These are phyloP conservation scores for Aphanomyces cochlioides DNA, from an alignment of 352 stramenopile species.

Conservation along the genomic window DNA sequence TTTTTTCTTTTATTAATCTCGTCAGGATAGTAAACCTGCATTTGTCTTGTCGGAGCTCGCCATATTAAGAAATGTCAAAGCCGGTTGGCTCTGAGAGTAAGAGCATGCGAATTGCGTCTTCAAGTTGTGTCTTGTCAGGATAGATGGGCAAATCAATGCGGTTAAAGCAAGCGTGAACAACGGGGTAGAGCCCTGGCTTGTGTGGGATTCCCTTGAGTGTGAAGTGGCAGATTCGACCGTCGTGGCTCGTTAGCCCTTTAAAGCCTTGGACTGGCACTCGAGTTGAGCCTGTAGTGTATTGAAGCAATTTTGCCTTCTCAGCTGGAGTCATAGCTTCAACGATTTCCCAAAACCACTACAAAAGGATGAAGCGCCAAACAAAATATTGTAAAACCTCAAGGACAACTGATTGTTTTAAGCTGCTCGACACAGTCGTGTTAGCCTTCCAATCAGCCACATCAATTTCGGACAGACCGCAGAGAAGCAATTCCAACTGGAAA, in stretches of 20 bases:
- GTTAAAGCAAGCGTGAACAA: constrained; percentile 84
- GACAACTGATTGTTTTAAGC: constrained; percentile 49
- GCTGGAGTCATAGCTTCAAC: constrained; percentile 54
- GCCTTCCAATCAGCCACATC: constrained; percentile 92
- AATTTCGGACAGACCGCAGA: constrained; percentile 93
- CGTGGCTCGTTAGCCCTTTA: constrained; percentile 74
- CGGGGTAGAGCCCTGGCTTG: constrained; percentile 63
- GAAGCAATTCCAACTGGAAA: constrained; percentile 83
- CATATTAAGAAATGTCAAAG: constrained; percentile 55
- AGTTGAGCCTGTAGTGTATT: constrained; percentile 83
- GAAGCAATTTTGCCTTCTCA: constrained; percentile 72
- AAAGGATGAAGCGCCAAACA: neutral
- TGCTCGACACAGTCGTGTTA: constrained; percentile 70
- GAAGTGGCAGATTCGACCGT: constrained; percentile 76
- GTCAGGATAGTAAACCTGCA: too few species aligned
- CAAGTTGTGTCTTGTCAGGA: constrained; percentile 83
- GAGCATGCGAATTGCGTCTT: constrained; percentile 93
- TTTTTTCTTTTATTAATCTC: too few species aligned
- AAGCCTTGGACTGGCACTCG: constrained; percentile 84
- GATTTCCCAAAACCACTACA: constrained; percentile 81
- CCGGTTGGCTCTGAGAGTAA: constrained; percentile 96
- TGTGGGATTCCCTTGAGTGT: constrained; percentile 51
- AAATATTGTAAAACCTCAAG: constrained; percentile 40
- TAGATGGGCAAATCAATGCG: constrained; percentile 81
- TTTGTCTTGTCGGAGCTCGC: too few species aligned